Evolutionary conservation across 1,284 basidiomycete genomes (phyloP).

Genomic region (Dichomitus squalens): DNA sequence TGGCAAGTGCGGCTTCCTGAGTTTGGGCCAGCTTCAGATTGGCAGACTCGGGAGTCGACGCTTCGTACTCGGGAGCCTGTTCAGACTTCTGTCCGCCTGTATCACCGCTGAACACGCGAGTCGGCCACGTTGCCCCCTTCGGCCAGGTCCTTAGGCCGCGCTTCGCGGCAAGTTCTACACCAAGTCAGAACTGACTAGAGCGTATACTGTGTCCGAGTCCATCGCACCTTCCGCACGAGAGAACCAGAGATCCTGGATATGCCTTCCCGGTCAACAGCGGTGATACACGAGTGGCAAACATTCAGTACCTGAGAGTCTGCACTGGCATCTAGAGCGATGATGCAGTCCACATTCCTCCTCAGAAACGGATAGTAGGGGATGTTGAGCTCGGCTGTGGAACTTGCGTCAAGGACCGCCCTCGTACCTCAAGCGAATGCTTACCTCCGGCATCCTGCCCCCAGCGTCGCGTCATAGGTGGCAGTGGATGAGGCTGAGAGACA

Average conservation of each 20-base stretch:
- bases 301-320: conserved; percentile 40
- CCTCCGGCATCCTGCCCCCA: conserved; percentile 39
- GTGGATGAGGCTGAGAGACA: neutral
- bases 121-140: conserved; percentile 37
- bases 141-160: conserved; percentile 41
- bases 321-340: conserved; percentile 44
- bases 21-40: conserved; percentile 29
- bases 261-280: neutral
- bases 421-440: neutral
- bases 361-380: conserved; percentile 43
- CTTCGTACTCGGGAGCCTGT: conserved; percentile 6
- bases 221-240: conserved; percentile 38
- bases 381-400: conserved; percentile 37
- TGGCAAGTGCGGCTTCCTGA: conserved; percentile 29
- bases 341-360: conserved; percentile 41
- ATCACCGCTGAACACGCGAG: conserved; percentile 12
- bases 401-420: neutral
- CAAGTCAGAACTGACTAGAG: no score
- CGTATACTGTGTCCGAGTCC: neutral
- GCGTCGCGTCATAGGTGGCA: neutral
- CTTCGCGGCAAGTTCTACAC: conserved; percentile 38
- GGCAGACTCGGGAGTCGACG: conserved; percentile 15
- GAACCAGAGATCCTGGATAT: conserved; percentile 42
- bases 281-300: neutral
- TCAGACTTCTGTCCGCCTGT: neutral